Base-by-base conservation (phyloP, 2,329 filamentous ascomycete genomes). In the Talaromyces sp. region DNA sequence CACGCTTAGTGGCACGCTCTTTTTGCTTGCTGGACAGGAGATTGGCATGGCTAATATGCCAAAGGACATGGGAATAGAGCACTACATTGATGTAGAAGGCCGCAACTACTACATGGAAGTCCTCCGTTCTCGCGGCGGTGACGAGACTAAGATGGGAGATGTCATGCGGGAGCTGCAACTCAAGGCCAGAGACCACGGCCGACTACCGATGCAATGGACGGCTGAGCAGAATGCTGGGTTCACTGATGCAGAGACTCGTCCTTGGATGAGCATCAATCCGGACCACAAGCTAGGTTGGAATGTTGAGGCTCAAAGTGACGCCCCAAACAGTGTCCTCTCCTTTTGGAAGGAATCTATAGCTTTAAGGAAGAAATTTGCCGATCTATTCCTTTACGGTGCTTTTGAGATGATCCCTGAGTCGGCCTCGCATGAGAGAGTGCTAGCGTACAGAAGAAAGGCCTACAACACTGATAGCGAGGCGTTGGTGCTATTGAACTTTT, bases 181-280 rank as follows among this genome's bases (percentile, higher is more conserved):
- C 21, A 62, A 62, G 35, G 57, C 62, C 24, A 66, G 87, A 32
- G 88, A 90, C 70, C 86, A 90, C 71, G 83, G 84, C 14, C 78
- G 87, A 52, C 82, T 85, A 1, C 87, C 87, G 0, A 86, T 90
- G 77, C 86, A 88, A 67, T 90, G 87, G 87, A 78, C 84, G 66
- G 66, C 69, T 14, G 57, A 48, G 2, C 64, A 70, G 0, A 79
- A 88, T 62, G 85, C 79, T 0, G 87, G 88, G 19, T 90, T 90
- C 74, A 84, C 84, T 2, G 74, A 72, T 8, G 69, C 69, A 1
- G 72, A 70, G 12, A 46, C 38, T 41, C 32, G 24, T n/a, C 85
- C 87, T 1, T 90, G 88, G 88, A 89, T 89, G 81, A 77, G 80
- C n/a, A 80, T 84, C 31, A 84, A 88, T 67, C 81, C 85, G 62